Base-by-base conservation (phyloP, 2,329 filamentous ascomycete species). In the Pseudogymnoascus sp. region DNA sequence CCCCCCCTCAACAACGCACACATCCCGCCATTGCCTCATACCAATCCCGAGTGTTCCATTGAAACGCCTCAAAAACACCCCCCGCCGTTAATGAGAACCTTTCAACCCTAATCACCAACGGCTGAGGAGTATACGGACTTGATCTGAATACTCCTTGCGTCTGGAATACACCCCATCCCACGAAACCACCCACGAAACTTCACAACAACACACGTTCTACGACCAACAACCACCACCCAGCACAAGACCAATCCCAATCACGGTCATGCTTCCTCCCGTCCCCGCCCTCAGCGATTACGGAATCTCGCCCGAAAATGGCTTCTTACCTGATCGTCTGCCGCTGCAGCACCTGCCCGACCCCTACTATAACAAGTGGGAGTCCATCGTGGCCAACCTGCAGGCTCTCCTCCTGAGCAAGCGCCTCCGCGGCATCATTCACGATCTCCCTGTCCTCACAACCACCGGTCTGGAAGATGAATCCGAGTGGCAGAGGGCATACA, bases 351-450 rank as follows among this genome's bases (percentile, higher is more conserved):
- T 99, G 13, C 89, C 92, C 9, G 90, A 97, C 72, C 84, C 89
- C 2, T 97, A 97, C 79, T 99, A 97, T 77, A 88, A 90, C 75
- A 91, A 91, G 73, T 99, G 95, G 95, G 95, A 99, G 77, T 85
- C 88, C 53, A 83, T 97, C 60, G 85, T 88, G 35, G 84, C 87
- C 68, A 97, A 96, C 72, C 82, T 99, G 31, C 95, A 97, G 77
- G 86, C 88, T 11, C 80, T 97, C 65, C 87, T 97, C 61, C 82
- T 97, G 63, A 96, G 88, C 76, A 91, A 89, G 74, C 87, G 93
- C 65, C 80, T 99, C 67, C 88, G 91, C 53, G 83, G 86, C 60
- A 85, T 93, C 65, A 84, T 97, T 64, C 88, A 97, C 69, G 81
- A 83, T 50, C 82, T 99, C 65, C 92, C 93, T 7, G 81, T 96